Evolutionary conservation across 305 asterid genomes (phyloP).

Genomic region (Fraxinus platypoda): DNA sequence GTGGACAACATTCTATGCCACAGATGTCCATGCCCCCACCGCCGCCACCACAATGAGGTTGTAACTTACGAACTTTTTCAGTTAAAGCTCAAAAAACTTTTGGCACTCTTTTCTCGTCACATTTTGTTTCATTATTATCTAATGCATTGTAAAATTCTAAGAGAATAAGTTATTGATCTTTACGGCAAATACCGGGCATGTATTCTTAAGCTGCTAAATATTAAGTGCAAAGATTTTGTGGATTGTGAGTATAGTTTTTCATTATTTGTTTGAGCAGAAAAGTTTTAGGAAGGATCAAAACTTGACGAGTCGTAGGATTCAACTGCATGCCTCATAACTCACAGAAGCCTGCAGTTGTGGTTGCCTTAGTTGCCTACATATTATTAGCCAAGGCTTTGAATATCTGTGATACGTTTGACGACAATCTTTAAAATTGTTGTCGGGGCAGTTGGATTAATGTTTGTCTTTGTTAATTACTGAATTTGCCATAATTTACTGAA

Average conservation of each 20-base stretch:
- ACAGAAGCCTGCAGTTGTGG: neutral
- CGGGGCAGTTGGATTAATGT: neutral
- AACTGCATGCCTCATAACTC: neutral
- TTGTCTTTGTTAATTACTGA: neutral
- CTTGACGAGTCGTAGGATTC: neutral
- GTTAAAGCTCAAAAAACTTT: neutral
- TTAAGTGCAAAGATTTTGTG: neutral
- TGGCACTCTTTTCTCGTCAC: neutral
- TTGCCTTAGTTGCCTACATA: neutral
- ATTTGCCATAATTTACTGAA: neutral
- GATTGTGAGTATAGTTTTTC: no score
- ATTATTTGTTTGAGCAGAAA: neutral
- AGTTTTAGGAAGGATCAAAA: neutral
- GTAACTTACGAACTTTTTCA: neutral
- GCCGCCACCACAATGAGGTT: slow-evolving; percentile 35
- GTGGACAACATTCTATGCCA: slow-evolving; percentile 54
- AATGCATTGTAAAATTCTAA: neutral
- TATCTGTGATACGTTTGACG: neutral
- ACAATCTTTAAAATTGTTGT: no score
- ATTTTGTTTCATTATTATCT: neutral
- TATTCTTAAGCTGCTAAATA: neutral
- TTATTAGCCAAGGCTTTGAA: neutral
- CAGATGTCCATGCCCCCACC: slow-evolving; percentile 74
- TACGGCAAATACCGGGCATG: neutral
- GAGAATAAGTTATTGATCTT: neutral